Percentiles rank a stretch among this genome's conserved stretches.
These are phyloP conservation scores for Butyriboletus loyo DNA, from an alignment of 768 basidiomycete species.

Conservation along the genomic window DNA sequence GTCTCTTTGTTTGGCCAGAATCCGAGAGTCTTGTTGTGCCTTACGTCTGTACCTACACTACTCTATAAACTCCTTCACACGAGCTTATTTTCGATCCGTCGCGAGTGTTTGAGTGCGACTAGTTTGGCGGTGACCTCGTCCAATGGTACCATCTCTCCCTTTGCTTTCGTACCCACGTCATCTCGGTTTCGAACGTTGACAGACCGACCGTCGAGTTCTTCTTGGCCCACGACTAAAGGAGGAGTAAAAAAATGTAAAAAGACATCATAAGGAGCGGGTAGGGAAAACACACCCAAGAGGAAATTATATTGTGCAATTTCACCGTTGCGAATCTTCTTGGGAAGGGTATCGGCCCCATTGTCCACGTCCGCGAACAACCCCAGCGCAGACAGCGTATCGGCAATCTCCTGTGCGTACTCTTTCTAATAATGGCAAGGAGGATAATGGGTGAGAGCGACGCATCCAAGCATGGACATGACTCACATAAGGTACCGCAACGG, in stretches of 20 bases:
- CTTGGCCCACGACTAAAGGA: constrained; percentile 83
- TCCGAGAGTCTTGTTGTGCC: not conserved
- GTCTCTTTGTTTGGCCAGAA: not conserved
- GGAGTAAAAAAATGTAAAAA: not conserved
- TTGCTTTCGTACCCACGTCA: constrained; percentile 82
- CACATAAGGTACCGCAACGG: constrained; percentile 87
- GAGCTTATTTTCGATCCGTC: constrained; percentile 54
- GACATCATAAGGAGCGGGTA: not conserved
- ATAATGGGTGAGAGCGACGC: not conserved
- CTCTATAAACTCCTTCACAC: constrained; percentile 20
- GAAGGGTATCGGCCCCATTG: constrained; percentile 86
- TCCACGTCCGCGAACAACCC: constrained; percentile 92
- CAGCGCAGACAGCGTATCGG: constrained; percentile 57
- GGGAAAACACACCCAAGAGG: constrained; percentile 72
- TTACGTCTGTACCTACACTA: constrained; percentile 5
- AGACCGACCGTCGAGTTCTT: constrained; percentile 79
- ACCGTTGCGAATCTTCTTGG: constrained; percentile 96
- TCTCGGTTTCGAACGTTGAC: constrained; percentile 97
- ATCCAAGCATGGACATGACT: constrained; percentile 32
- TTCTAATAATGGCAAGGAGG: constrained; percentile 44
- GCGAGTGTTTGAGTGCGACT: constrained; percentile 61
- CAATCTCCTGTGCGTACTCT: constrained; percentile 85
- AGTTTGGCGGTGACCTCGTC: constrained; percentile 71
- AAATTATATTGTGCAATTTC: constrained; percentile 99
- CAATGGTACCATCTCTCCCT: constrained; percentile 70